A percentile compares a stretch with the other conserved stretches of the same genome.
phyloP scores from a whole-genome alignment of 768 basidiomycete species.

The Jaapia argillacea region DNA sequence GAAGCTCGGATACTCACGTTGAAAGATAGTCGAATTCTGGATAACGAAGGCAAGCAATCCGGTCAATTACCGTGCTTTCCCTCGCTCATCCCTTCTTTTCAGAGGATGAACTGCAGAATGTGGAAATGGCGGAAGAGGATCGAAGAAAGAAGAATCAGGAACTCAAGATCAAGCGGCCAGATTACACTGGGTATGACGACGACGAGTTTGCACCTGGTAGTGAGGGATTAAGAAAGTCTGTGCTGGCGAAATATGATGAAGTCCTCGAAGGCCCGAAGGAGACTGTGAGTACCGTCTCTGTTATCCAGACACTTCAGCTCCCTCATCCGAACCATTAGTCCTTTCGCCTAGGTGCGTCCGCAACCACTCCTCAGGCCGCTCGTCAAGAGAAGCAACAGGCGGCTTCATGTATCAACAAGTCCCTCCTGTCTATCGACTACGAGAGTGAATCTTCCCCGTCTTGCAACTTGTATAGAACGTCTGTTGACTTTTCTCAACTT shows the following conservation, averaged over 20 bases:
- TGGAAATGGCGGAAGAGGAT: conserved; percentile 89
- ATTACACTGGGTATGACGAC: conserved; percentile 95
- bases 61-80: conserved; percentile 1
- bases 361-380: conserved; percentile 27
- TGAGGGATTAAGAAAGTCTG: conserved; percentile 70
- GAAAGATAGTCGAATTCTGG: conserved; percentile 92
- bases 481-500: conserved; percentile 11
- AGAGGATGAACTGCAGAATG: conserved; percentile 98
- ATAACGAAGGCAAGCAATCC: conserved; percentile 68
- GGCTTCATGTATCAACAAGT: conserved; percentile 65
- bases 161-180: conserved; percentile 77
- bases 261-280: conserved; percentile 69
- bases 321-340: conserved; percentile 35
- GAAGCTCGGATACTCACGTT: conserved; percentile 93
- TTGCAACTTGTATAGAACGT: no score
- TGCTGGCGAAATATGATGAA: conserved; percentile 92
- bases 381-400: conserved; percentile 36
- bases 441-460: conserved; percentile 63
- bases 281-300: conserved; percentile 33
- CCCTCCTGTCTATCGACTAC: conserved; percentile 81
- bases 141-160: conserved; percentile 70
- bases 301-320: neutral
- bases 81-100: conserved; percentile 4
- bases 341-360: conserved; percentile 74
- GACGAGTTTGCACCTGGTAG: conserved; percentile 78